A percentile compares a stretch with the other conserved stretches of the same genome.
phyloP scores from a whole-genome alignment of 2,329 filamentous ascomycete species.

The Fusarium sp. region DNA sequence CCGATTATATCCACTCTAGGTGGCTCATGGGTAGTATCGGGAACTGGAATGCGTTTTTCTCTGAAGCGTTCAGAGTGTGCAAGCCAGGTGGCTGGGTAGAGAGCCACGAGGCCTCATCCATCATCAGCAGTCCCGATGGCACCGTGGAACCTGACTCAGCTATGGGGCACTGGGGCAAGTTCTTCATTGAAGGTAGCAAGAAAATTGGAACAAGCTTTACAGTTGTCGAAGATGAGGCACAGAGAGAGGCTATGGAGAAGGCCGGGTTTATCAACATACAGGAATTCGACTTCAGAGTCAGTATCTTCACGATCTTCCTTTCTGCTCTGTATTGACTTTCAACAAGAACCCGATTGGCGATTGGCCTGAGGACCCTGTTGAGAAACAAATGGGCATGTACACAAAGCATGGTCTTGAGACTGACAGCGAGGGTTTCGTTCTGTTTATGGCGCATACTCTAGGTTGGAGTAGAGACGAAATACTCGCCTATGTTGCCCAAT shows the following conservation, averaged over 20 bases:
- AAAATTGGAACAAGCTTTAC: conserved; percentile 49
- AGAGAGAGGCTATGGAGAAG: conserved; percentile 35
- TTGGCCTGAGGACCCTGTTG: conserved; percentile 25
- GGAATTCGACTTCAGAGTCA: conserved; percentile 42
- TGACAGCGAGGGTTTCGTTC: conserved; percentile 51
- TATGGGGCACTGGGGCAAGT: conserved; percentile 46
- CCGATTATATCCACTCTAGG: conserved; percentile 71
- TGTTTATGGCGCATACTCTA: conserved; percentile 52
- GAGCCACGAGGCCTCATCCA: conserved; percentile 47
- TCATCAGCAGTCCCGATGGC: conserved; percentile 47
- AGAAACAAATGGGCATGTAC: conserved; percentile 45
- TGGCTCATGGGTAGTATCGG: conserved; percentile 66
- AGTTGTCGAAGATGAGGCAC: conserved; percentile 35
- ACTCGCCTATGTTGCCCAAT: conserved; percentile 49
- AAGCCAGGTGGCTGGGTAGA: conserved; percentile 65
- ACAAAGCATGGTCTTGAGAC: conserved; percentile 50
- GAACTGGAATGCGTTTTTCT: conserved; percentile 66
- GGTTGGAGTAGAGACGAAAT: conserved; percentile 53
- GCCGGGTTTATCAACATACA: conserved; percentile 42
- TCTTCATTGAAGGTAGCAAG: conserved; percentile 48
- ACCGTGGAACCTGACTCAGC: conserved; percentile 44
- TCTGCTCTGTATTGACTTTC: fast-evolving
- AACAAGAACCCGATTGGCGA: conserved; percentile 38
- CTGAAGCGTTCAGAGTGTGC: conserved; percentile 63
- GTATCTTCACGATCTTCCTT: fast-evolving